Base-by-base conservation (phyloP, 2,329 filamentous ascomycete genomes). In the Cercospora zeina region DNA sequence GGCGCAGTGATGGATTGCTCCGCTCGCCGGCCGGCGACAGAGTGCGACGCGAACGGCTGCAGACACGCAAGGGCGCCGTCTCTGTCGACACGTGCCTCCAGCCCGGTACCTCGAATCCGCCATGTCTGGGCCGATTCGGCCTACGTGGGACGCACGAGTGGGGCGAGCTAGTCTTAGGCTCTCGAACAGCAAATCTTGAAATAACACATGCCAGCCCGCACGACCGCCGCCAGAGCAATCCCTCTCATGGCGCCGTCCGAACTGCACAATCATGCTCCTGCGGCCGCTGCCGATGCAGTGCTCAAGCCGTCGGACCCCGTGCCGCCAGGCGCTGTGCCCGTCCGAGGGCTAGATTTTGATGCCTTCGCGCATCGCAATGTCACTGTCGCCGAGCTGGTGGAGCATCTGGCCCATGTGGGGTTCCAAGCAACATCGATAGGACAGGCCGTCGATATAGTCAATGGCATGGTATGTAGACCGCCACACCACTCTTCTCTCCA, bases 311-410 rank as follows among this genome's bases (percentile, higher is more conserved):
- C 93, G 1, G 88, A 89, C 61, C 89, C 90, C 59, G 87, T 96
- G 74, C 90, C 93, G 14, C 83, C 87, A 59, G 88, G 84, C 51
- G 85, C 90, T n/a, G 86, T 88, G 68, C 85, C 90, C 74, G 93
- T 99, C 36, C 85, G 89, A 74, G 95, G 96, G 71, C 85, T 97
- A 65, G 93, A 99, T 74, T 99, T 97, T 79, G 89, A 97, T 79
- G 83, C 89, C 57, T 85, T 92, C 77, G 87, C 86, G 62, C 83
- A 86, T 37, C 83, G 84, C 60, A 85, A 88, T 65, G 89, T 97
- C 72, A 96, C 92, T 0, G 93, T 90, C 57, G 89, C 92, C 34
- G 90, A 97, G 74, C 82, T 99, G 67, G 84, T 95, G 24, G 81
- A 87, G 59, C 88, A 88, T 63, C 95, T 97, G 88, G 84, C 84